phyloP scores from a whole-genome alignment of 208 protist genomes.

The Leishmania lainsoni region DNA sequence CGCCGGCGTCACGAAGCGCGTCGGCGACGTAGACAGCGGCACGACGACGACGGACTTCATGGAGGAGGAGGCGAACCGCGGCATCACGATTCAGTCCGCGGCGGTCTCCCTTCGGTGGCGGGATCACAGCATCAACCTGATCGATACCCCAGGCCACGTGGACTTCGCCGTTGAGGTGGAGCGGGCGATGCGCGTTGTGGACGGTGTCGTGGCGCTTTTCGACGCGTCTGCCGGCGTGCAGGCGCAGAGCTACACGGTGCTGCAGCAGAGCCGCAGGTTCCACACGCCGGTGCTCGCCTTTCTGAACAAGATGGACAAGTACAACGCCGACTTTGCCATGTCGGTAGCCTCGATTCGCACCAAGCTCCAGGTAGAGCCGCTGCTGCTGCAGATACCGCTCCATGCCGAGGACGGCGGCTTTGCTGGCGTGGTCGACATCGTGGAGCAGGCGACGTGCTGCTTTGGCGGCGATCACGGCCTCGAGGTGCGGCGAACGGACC shows the following conservation, averaged over 20 bases:
- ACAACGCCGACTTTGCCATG: conserved; percentile 84
- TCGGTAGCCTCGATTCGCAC: conserved; percentile 72
- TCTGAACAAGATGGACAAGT: conserved; percentile 97
- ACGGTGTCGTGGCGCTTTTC: conserved; percentile 96
- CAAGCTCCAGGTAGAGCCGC: conserved; percentile 82
- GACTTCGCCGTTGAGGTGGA: conserved; percentile 98
- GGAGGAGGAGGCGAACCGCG: conserved; percentile 95
- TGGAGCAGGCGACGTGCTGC: conserved; percentile 58
- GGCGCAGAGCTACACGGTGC: conserved; percentile 91
- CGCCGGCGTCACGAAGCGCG: conserved; percentile 72
- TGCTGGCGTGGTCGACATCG: conserved; percentile 87
- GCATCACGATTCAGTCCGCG: conserved; percentile 97
- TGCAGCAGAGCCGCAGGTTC: conserved; percentile 88
- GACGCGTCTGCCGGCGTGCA: conserved; percentile 96
- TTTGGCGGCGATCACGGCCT: conserved; percentile 75
- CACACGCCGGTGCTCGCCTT: conserved; percentile 89
- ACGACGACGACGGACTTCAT: conserved; percentile 97
- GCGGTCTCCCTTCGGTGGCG: conserved; percentile 93
- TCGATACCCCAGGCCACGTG: conserved; percentile 98
- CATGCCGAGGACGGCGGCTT: conserved; percentile 74
- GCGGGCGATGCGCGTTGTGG: conserved; percentile 95
- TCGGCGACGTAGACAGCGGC: conserved; percentile 96
- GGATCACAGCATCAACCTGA: conserved; percentile 89
- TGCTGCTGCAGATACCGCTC: conserved; percentile 92
- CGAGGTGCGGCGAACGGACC: conserved; percentile 30